These are phyloP conservation scores for Karstenula rhodostoma DNA, from an alignment of 2,329 filamentous ascomycete genomes.

Conservation along the genomic window DNA sequence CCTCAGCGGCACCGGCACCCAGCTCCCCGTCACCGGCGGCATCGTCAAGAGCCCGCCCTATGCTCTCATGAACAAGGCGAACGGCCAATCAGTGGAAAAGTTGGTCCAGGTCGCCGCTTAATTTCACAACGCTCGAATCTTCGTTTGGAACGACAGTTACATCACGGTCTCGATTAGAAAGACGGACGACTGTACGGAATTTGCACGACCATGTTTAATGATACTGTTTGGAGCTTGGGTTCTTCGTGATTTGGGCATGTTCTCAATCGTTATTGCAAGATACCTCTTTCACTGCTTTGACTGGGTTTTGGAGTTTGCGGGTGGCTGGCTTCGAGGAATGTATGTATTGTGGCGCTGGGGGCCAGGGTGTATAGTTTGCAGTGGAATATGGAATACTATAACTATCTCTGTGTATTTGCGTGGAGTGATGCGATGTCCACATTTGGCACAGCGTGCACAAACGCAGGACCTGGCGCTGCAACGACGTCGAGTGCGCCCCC, in stretches of 20 bases:
- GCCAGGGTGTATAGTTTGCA: background rate
- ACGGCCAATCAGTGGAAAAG: constrained; percentile 45
- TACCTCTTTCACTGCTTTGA: constrained; percentile 43
- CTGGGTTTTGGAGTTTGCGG: background rate
- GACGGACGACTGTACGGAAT: constrained; percentile 18
- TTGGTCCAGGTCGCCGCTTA: constrained; percentile 50
- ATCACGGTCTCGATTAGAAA: constrained; percentile 10
- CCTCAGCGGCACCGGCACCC: constrained; percentile 77
- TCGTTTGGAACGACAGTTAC: background rate
- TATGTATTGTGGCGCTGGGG: background rate
- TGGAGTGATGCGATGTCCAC: no score
- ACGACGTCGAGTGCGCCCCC: no score
- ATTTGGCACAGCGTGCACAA: no score
- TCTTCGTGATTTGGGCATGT: constrained; percentile 22
- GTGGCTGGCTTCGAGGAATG: background rate
- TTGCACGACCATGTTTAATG: constrained; percentile 17
- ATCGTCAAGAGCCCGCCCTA: constrained; percentile 86
- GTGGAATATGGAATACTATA: background rate
- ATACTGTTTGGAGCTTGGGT: constrained; percentile 20
- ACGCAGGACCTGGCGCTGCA: no score
- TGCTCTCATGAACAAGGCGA: constrained; percentile 65
- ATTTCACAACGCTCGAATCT: constrained; percentile 16
- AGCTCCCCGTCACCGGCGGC: constrained; percentile 88
- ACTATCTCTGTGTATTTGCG: background rate
- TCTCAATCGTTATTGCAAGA: constrained; percentile 44